These are phyloP conservation scores for Micractinium conductrix DNA, from an alignment of 139 green algal species.

Conservation along the genomic window DNA sequence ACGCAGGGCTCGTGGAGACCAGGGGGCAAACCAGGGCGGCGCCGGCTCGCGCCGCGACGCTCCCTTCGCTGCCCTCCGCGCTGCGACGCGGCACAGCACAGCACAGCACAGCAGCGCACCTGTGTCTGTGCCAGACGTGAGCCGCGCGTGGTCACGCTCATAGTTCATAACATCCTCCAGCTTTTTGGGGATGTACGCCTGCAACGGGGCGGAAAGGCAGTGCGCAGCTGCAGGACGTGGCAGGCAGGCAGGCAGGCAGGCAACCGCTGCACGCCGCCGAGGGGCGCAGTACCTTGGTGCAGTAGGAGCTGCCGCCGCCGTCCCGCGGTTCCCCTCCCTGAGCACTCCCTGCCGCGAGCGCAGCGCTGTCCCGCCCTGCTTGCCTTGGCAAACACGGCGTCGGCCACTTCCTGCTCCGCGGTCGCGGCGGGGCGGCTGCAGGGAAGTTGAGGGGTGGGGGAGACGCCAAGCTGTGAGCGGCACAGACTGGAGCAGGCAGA, in stretches of 20 bases:
- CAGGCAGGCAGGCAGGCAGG: conserved; percentile 2
- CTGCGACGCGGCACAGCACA: too few relatives aligned
- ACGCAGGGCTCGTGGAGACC: too few relatives aligned
- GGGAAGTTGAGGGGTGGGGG: not conserved
- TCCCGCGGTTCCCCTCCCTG: too few relatives aligned
- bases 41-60: too few relatives aligned
- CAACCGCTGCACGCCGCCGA: too few relatives aligned
- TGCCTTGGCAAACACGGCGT: conserved; percentile 39
- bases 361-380: too few relatives aligned
- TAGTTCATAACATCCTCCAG: conserved; percentile 91
- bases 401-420: conserved; percentile 50
- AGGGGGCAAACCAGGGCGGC: too few relatives aligned
- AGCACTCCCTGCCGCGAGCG: too few relatives aligned
- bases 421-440: conserved; percentile 33
- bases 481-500: too few relatives aligned
- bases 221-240: not conserved
- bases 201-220: not conserved
- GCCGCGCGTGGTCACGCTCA: conserved; percentile 83
- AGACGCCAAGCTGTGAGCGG: not conserved
- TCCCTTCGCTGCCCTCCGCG: too few relatives aligned
- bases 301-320: too few relatives aligned
- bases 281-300: too few relatives aligned
- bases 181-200: conserved; percentile 94
- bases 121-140: conserved; percentile 56
- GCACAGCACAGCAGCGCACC: not conserved